Percentiles rank a stretch among this genome's conserved stretches.
Evolutionary conservation across 2,329 filamentous ascomycete species (phyloP).

Genomic region (Fusarium sp.): DNA sequence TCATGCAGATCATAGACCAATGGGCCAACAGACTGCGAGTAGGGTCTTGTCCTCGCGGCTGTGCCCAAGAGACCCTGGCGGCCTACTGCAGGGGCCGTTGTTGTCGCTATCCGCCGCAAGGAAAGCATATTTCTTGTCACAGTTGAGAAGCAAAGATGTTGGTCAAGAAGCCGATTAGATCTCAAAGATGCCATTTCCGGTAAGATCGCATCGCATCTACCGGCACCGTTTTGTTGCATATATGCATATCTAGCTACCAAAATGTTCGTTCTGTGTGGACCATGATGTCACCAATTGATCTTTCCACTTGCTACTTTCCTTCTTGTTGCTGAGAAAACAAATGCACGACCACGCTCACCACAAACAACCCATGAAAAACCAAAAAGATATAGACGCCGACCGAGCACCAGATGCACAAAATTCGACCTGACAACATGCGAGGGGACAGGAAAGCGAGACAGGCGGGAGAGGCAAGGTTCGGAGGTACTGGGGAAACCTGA

Average conservation of each 20-base stretch:
- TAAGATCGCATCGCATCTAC: constrained; percentile 18
- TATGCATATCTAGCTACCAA: constrained; percentile 34
- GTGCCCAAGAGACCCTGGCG: constrained; percentile 8
- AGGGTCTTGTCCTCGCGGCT: constrained; percentile 29
- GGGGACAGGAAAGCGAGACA: constrained; percentile 5
- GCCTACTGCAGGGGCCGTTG: constrained; percentile 4
- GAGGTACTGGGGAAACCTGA: constrained; percentile 1
- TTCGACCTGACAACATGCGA: constrained; percentile 8
- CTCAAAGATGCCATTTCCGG: constrained; percentile 40
- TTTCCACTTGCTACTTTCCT: constrained; percentile 11
- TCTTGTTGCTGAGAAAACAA: constrained; percentile 7
- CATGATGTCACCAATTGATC: constrained; percentile 35
- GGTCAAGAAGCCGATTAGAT: constrained; percentile 37
- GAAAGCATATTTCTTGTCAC: constrained; percentile 39
- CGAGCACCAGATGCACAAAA: background rate
- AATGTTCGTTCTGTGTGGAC: background rate
- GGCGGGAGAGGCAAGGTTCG: constrained; percentile 15
- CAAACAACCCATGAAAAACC: constrained; percentile 3
- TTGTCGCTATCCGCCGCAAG: constrained; percentile 27
- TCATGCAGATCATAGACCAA: constrained; percentile 79
- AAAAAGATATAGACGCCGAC: constrained; percentile 14
- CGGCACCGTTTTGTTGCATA: constrained; percentile 41
- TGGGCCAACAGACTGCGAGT: constrained; percentile 47
- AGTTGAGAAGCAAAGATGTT: constrained; percentile 19
- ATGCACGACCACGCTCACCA: constrained; percentile 6